These are phyloP conservation scores for Diplodia intermedia DNA, from an alignment of 2,329 filamentous ascomycete genomes.

Conservation along the genomic window DNA sequence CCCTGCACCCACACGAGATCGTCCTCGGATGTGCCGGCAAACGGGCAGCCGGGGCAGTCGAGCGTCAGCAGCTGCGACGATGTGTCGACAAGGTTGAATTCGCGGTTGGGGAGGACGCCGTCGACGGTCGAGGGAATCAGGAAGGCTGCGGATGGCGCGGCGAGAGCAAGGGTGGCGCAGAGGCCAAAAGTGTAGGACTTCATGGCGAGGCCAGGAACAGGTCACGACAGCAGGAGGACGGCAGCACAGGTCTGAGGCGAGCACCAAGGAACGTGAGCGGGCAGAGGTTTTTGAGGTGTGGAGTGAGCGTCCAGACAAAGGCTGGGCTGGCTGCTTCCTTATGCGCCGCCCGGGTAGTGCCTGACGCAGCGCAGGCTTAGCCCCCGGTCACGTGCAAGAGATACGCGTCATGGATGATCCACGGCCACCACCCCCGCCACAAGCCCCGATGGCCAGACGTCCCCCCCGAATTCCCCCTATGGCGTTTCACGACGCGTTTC, in stretches of 20 bases:
- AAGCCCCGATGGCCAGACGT: conserved; percentile 10
- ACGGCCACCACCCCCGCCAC: neutral
- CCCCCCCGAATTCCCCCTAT: neutral
- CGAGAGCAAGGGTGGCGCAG: conserved; percentile 46
- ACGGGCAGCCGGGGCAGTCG: conserved; percentile 46
- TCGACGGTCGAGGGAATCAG: conserved; percentile 34
- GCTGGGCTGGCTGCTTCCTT: conserved; percentile 19
- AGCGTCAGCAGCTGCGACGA: conserved; percentile 44
- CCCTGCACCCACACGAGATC: conserved; percentile 42
- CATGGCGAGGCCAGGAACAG: conserved; percentile 39
- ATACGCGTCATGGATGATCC: conserved; percentile 28
- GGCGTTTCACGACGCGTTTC: conserved; percentile 25
- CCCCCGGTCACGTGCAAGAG: conserved; percentile 20
- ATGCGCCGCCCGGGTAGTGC: conserved; percentile 9
- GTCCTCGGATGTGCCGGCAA: conserved; percentile 32
- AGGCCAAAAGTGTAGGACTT: conserved; percentile 44
- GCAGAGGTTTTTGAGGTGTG: conserved; percentile 11
- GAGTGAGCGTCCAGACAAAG: conserved; percentile 25
- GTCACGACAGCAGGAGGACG: conserved; percentile 30
- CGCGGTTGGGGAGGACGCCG: conserved; percentile 39
- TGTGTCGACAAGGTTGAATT: conserved; percentile 39
- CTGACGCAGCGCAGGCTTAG: conserved; percentile 16
- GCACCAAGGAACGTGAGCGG: conserved; percentile 31
- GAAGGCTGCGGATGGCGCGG: conserved; percentile 35
- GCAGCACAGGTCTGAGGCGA: conserved; percentile 32